Conservation (phyloP, 2,329 filamentous ascomycete species). For the Fusarium xylarioides region DNA sequence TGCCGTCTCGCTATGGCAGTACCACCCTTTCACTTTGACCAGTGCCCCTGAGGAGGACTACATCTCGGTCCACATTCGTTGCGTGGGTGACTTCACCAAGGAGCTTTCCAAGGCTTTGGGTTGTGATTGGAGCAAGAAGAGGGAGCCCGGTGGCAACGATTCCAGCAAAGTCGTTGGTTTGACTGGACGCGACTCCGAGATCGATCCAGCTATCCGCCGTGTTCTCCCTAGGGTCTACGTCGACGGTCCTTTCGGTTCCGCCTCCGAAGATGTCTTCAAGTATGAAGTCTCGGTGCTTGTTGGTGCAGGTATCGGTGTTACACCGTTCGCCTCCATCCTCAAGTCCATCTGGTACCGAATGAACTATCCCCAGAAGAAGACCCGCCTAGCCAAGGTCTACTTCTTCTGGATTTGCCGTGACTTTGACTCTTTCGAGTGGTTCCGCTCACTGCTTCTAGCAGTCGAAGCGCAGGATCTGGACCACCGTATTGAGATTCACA, state of each 20-base stretch:
- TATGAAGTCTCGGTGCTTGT: constrained; percentile 83
- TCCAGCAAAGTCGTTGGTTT: constrained; percentile 76
- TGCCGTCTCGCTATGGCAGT: constrained; percentile 87
- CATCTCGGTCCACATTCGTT: constrained; percentile 85
- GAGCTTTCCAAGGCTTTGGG: constrained; percentile 75
- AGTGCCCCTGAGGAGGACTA: constrained; percentile 91
- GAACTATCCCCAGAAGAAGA: constrained; percentile 85
- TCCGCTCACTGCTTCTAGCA: constrained; percentile 81
- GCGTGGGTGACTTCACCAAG: constrained; percentile 83
- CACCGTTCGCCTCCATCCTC: constrained; percentile 86
- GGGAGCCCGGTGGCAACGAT: constrained; percentile 40
- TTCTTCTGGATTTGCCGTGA: constrained; percentile 94
- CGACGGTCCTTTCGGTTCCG: constrained; percentile 85
- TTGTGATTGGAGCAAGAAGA: constrained; percentile 72
- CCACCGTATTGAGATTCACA: constrained; percentile 88
- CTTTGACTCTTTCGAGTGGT: constrained; percentile 91
- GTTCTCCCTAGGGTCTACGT: constrained; percentile 83
- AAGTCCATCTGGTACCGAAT: constrained; percentile 95
- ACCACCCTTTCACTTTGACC: constrained; percentile 87
- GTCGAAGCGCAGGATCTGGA: constrained; percentile 88
- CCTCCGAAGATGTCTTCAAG: constrained; percentile 90
- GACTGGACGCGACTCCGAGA: constrained; percentile 64
- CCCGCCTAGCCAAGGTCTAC: constrained; percentile 84
- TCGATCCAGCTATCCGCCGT: constrained; percentile 75
- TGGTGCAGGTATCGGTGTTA: constrained; percentile 84